Percentiles rank a stretch among this genome's conserved stretches.
Conservation (phyloP, 2,329 filamentous ascomycete species). For the Pyricularia grisea region DNA sequence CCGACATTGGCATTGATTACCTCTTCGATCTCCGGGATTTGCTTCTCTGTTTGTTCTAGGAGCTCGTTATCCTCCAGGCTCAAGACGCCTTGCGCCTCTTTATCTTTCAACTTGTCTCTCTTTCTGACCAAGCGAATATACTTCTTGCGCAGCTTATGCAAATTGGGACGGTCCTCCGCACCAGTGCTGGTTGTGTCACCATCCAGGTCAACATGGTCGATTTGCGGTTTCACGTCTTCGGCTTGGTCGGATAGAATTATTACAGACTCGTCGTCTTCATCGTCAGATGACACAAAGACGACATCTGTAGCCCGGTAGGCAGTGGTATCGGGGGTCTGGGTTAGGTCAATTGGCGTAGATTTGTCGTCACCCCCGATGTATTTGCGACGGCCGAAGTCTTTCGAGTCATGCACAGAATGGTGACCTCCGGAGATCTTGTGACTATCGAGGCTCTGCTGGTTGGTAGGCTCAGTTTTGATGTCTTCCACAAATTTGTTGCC, state of each 20-base stretch:
- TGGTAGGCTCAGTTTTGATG: not conserved
- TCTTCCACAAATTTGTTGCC: too few species aligned
- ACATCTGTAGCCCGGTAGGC: not conserved
- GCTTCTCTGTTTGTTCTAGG: not conserved
- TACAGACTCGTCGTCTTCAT: not conserved
- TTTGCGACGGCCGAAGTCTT: not conserved
- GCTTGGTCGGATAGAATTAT: not conserved
- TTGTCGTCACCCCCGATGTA: not conserved
- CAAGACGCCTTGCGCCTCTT: not conserved
- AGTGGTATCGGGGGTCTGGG: not conserved
- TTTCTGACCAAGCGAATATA: not conserved
- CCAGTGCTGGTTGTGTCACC: not conserved
- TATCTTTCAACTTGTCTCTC: not conserved
- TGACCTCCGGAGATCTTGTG: not conserved
- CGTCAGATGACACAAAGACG: not conserved
- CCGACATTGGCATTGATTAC: not conserved
- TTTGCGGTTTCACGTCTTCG: not conserved
- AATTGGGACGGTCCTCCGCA: not conserved
- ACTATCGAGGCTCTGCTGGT: not conserved
- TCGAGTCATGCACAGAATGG: not conserved
- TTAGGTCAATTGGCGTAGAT: not conserved
- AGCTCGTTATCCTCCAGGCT: not conserved
- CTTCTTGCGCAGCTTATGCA: not conserved
- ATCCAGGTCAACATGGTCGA: not conserved
- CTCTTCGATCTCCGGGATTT: not conserved